Conservation (phyloP, 768 basidiomycete genomes). For the Naganishia kalamii region DNA sequence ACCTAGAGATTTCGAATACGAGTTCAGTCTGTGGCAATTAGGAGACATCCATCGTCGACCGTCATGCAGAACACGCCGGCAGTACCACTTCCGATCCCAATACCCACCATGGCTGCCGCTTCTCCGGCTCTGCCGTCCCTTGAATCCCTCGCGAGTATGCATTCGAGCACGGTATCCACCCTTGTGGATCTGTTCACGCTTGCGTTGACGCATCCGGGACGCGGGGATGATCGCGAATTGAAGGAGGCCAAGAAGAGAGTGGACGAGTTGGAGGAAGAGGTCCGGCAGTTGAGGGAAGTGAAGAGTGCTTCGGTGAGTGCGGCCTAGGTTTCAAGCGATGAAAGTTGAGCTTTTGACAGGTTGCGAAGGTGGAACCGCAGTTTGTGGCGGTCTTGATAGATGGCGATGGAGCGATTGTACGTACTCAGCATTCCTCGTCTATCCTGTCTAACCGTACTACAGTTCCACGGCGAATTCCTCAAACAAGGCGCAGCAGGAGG, state of each 20-base stretch:
- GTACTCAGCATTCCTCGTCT: background rate
- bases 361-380: background rate
- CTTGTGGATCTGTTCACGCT: constrained; percentile 1
- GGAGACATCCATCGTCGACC: background rate
- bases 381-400: constrained; percentile 36
- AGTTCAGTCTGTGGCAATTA: no score
- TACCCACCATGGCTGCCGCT: background rate
- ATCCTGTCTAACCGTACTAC: background rate
- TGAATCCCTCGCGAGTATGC: background rate
- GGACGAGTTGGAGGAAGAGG: constrained; percentile 4
- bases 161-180: background rate
- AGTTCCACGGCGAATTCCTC: constrained; percentile 33
- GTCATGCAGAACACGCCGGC: background rate
- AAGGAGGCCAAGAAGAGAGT: background rate
- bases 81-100: constrained; percentile 1
- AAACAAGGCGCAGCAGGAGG: constrained; percentile 35
- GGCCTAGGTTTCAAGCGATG: background rate
- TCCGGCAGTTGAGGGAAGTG: constrained; percentile 22
- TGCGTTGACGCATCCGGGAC: background rate
- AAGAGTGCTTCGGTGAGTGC: background rate
- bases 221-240: no score
- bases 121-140: background rate
- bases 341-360: background rate
- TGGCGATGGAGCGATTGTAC: constrained; percentile 36
- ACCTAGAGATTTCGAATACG: no score